A percentile compares a stretch with the other conserved stretches of the same genome.
These are phyloP conservation scores for Nitzschia palea DNA, from an alignment of 108 stramenopile species.

Conservation along the genomic window DNA sequence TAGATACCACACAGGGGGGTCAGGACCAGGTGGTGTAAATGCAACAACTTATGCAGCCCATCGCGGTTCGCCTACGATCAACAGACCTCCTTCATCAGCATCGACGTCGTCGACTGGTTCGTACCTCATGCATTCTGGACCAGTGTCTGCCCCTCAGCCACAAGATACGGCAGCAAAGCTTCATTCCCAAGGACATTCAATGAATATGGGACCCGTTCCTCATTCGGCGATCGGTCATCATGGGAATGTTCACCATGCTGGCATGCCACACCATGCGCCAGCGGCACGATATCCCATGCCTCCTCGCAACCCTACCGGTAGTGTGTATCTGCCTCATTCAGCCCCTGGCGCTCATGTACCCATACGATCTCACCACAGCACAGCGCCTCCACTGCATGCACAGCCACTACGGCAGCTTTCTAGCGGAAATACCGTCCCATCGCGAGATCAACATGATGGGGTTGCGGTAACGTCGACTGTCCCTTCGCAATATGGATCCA, in stretches of 20 bases:
- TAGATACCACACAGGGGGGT: not conserved
- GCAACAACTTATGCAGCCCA: conserved; percentile 1
- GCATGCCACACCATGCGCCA: conserved; percentile 11
- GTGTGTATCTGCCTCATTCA: not conserved
- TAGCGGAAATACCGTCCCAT: not conserved
- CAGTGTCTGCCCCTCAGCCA: not conserved
- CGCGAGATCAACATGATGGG: not conserved
- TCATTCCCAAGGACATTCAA: not conserved
- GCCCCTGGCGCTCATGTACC: not conserved
- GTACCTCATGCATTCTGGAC: not conserved
- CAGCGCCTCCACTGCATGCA: not conserved
- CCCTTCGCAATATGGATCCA: not conserved
- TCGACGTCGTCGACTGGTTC: conserved; percentile 1
- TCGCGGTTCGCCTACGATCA: conserved; percentile 10
- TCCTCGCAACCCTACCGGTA: not conserved
- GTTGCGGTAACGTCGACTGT: not conserved
- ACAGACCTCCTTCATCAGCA: conserved; percentile 9
- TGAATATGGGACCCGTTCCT: not conserved
- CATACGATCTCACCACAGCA: not conserved
- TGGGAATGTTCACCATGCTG: conserved; percentile 11
- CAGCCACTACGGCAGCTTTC: conserved; percentile 7
- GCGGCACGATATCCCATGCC: conserved; percentile 25
- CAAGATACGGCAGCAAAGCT: not conserved
- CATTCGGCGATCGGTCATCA: not conserved
- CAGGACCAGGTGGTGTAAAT: not conserved